Conservation (phyloP, 2,329 filamentous ascomycete genomes). For the Epichloe aotearoae region DNA sequence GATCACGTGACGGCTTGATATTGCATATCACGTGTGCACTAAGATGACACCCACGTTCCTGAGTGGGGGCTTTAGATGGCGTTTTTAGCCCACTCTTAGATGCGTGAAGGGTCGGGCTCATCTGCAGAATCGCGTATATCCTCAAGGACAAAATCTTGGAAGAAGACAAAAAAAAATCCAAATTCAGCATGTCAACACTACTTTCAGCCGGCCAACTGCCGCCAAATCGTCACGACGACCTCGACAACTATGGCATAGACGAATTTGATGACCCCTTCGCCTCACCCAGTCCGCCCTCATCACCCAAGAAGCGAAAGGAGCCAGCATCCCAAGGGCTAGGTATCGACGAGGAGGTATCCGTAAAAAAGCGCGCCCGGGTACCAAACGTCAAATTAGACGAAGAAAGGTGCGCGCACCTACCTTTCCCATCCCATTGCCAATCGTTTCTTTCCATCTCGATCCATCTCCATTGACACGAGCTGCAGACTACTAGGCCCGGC, state of each 20-base stretch:
- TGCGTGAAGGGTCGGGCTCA: neutral
- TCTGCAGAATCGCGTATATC: too few species aligned
- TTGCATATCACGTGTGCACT: slow-evolving; percentile 3
- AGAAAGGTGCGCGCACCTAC: slow-evolving; percentile 36
- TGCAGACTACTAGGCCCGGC: slow-evolving; percentile 63
- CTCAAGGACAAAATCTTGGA: too few species aligned
- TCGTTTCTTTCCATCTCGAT: neutral
- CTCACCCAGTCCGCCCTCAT: slow-evolving; percentile 28
- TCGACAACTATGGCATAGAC: slow-evolving; percentile 65
- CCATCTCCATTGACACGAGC: neutral
- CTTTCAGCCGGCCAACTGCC: slow-evolving; percentile 8
- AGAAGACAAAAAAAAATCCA: neutral
- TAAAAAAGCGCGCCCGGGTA: slow-evolving; percentile 57
- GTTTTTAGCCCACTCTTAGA: neutral
- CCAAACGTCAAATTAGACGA: slow-evolving; percentile 84
- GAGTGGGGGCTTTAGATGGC: neutral
- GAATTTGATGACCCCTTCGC: slow-evolving; percentile 37
- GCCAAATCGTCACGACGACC: slow-evolving; percentile 36
- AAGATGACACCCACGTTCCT: neutral
- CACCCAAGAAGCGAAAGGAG: slow-evolving; percentile 35
- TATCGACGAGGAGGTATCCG: slow-evolving; percentile 74
- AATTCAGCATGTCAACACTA: slow-evolving; percentile 12
- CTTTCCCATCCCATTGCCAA: neutral
- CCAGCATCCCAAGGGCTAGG: slow-evolving; percentile 45
- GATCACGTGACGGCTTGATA: slow-evolving; percentile 16